phyloP scores from a whole-genome alignment of 495 filamentous ascomycete genomes.

The Penicillium coprophilum region DNA sequence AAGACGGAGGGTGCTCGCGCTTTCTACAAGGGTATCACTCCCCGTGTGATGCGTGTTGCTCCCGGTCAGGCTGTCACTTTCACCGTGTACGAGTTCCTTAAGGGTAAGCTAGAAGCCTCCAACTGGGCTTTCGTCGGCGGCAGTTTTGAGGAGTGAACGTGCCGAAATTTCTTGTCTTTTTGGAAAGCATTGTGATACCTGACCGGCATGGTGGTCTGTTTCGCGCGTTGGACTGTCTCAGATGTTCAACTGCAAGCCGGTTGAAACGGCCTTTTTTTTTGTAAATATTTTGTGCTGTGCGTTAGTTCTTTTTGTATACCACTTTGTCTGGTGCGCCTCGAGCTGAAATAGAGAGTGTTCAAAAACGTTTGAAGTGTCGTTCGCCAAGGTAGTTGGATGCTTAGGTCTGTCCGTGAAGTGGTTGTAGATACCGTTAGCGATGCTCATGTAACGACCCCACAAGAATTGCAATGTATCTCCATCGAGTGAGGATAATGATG shows the following conservation, averaged over 20 bases:
- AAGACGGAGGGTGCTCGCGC: slow-evolving; percentile 90
- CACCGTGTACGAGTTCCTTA: slow-evolving; percentile 92
- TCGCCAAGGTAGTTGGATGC: neutral
- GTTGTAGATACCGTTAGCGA: neutral
- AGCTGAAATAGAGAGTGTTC: slow-evolving; percentile 7
- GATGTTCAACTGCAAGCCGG: slow-evolving; percentile 16
- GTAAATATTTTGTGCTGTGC: slow-evolving; percentile 29
- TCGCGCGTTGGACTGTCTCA: slow-evolving; percentile 10
- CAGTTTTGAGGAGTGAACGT: slow-evolving; percentile 69
- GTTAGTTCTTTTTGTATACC: slow-evolving; percentile 27
- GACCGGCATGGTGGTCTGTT: slow-evolving; percentile 28
- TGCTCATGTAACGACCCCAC: neutral
- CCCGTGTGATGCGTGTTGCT: slow-evolving; percentile 94
- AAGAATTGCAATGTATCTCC: neutral
- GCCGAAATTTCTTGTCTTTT: slow-evolving; percentile 12
- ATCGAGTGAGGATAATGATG: neutral
- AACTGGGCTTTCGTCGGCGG: slow-evolving; percentile 62
- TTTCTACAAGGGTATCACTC: slow-evolving; percentile 99
- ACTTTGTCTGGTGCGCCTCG: slow-evolving; percentile 16
- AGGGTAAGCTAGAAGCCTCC: slow-evolving; percentile 75
- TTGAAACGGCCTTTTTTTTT: slow-evolving; percentile 16
- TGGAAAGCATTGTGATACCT: slow-evolving; percentile 34
- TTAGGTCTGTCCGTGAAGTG: neutral
- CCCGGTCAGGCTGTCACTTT: slow-evolving; percentile 98
- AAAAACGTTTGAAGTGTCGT: neutral